Conservation (phyloP, 306 rosid genomes). For the Casuarina equisetifolia region DNA sequence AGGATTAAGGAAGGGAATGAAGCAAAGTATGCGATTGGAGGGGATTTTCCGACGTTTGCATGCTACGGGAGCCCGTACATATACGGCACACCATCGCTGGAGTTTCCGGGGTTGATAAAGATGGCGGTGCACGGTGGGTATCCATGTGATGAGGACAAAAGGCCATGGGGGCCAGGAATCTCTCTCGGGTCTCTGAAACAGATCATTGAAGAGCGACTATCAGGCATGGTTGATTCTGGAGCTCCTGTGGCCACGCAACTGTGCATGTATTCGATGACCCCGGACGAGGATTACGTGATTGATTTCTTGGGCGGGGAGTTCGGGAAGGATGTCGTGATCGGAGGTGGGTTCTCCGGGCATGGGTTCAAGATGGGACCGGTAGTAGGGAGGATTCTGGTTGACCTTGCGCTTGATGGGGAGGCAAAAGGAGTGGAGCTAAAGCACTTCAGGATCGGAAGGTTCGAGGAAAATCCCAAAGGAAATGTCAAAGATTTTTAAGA, state of each 20-base stretch:
- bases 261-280: constrained; percentile 87
- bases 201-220: constrained; percentile 51
- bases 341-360: constrained; percentile 92
- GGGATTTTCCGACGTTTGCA: constrained; percentile 72
- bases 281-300: constrained; percentile 74
- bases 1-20: constrained; percentile 65
- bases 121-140: constrained; percentile 63
- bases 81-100: constrained; percentile 80
- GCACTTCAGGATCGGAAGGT: constrained; percentile 57
- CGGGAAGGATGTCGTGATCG: constrained; percentile 68
- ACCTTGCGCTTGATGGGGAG: constrained; percentile 55
- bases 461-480: constrained; percentile 46
- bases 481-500: constrained; percentile 22
- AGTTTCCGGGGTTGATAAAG: constrained; percentile 87
- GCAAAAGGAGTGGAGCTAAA: constrained; percentile 59
- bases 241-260: constrained; percentile 59
- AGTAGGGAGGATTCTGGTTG: constrained; percentile 61
- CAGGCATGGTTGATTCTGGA: constrained; percentile 54
- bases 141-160: constrained; percentile 67
- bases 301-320: constrained; percentile 83
- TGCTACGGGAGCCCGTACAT: constrained; percentile 36
- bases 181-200: constrained; percentile 41
- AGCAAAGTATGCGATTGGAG: constrained; percentile 37
- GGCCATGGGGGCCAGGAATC: constrained; percentile 63
- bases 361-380: constrained; percentile 93